Percentiles rank a stretch among this genome's conserved stretches.
These are phyloP conservation scores for Dothideomycetidae sp. DNA, from an alignment of 2,329 filamentous ascomycete species.

Conservation along the genomic window DNA sequence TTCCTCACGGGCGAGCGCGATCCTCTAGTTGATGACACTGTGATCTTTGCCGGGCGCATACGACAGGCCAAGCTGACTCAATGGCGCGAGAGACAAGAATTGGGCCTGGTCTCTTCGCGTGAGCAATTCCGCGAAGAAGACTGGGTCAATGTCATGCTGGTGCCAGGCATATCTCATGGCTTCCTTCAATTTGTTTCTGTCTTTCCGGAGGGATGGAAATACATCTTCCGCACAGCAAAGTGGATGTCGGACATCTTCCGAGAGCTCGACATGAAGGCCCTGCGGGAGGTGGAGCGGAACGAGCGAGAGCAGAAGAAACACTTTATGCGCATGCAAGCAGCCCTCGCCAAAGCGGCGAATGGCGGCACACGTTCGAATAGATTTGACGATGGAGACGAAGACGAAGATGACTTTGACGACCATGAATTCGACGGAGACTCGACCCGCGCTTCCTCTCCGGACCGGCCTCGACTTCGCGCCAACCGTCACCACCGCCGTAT, in stretches of 20 bases:
- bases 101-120: conserved; percentile 35
- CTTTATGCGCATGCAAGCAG: not conserved
- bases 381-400: not conserved
- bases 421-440: not conserved
- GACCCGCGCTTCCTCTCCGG: conserved; percentile 5
- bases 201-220: conserved; percentile 81
- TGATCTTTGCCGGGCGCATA: conserved; percentile 86
- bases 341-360: not conserved
- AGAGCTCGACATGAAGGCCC: conserved; percentile 27
- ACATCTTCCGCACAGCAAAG: conserved; percentile 60
- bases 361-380: conserved; percentile 10
- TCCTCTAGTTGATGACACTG: conserved; percentile 88
- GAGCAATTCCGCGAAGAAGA: conserved; percentile 54
- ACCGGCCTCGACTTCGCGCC: conserved; percentile 4
- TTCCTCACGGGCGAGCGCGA: conserved; percentile 92
- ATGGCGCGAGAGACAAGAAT: conserved; percentile 41
- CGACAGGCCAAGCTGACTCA: conserved; percentile 56
- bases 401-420: conserved; percentile 13
- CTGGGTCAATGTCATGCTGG: conserved; percentile 60
- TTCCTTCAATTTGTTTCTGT: conserved; percentile 83
- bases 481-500: conserved; percentile 32
- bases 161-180: conserved; percentile 83
- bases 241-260: conserved; percentile 75
- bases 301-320: not conserved
- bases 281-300: conserved; percentile 20